Percentiles rank a stretch among this genome's conserved stretches.
Conservation (phyloP, 2,329 filamentous ascomycete species). For the Coniella vitis region DNA sequence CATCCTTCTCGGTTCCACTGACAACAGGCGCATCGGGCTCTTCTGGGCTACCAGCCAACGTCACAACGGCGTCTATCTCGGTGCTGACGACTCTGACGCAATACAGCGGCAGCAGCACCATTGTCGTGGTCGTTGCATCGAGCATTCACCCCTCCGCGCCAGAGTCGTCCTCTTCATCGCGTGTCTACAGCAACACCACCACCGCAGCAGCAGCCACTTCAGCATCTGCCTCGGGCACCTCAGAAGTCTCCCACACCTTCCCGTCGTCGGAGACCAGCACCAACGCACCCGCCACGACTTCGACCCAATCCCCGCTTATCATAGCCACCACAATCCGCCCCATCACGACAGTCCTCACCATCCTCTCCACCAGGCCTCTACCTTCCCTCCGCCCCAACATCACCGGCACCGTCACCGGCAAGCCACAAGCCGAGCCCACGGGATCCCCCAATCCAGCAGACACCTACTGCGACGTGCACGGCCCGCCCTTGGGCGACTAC, state of each 20-base stretch:
- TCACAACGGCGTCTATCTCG: background rate
- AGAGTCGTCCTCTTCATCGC: background rate
- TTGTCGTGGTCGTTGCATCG: background rate
- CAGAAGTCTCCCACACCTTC: too few species aligned
- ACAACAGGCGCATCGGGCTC: too few species aligned
- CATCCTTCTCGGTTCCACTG: too few species aligned
- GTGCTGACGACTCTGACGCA: background rate
- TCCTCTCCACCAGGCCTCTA: conserved; percentile 1
- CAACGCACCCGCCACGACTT: background rate
- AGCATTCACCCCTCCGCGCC: background rate
- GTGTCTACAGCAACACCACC: background rate
- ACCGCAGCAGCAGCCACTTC: background rate
- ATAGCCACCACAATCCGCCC: conserved; percentile 30
- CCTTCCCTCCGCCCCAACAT: conserved; percentile 18
- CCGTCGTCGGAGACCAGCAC: background rate
- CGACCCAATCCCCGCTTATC: conserved; percentile 12
- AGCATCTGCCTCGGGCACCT: background rate
- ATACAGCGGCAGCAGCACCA: background rate
- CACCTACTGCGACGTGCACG: conserved; percentile 34
- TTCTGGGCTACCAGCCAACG: too few species aligned
- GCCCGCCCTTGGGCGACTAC: conserved; percentile 27
- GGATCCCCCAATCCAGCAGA: conserved; percentile 24
- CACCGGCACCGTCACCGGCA: conserved; percentile 24
- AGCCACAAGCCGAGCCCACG: conserved; percentile 22
- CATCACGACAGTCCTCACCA: conserved; percentile 21